Evolutionary conservation across 2,329 filamentous ascomycete species (phyloP).

Genomic region (Boeremia exigua): DNA sequence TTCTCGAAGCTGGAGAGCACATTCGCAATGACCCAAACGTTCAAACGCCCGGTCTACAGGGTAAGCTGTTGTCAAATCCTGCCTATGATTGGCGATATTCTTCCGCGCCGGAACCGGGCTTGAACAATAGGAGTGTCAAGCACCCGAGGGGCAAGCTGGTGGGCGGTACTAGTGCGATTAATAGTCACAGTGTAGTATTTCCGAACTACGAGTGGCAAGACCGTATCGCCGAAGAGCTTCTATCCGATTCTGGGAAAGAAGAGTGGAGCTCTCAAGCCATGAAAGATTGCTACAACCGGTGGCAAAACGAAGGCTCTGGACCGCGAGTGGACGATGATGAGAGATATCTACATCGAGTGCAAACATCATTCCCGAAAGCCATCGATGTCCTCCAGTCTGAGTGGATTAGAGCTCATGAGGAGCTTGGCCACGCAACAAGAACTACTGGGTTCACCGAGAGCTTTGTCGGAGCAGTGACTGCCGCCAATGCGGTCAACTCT

Average conservation of each 20-base stretch:
- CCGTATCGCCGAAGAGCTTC: conserved; percentile 19
- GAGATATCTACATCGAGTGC: conserved; percentile 8
- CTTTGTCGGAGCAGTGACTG: conserved; percentile 19
- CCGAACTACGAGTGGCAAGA: conserved; percentile 29
- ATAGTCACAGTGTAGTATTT: conserved; percentile 29
- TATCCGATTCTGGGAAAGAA: conserved; percentile 14
- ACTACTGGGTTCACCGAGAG: conserved; percentile 20
- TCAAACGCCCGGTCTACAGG: conserved; percentile 20
- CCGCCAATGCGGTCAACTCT: conserved; percentile 26
- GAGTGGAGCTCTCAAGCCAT: conserved; percentile 21
- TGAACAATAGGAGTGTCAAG: conserved; percentile 21
- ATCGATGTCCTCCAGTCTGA: conserved; percentile 22
- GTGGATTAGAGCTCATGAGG: conserved; percentile 23
- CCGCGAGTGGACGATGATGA: not conserved
- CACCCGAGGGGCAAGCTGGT: conserved; percentile 28
- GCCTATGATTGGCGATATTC: conserved; percentile 17
- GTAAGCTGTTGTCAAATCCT: conserved; percentile 14
- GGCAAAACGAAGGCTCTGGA: conserved; percentile 12
- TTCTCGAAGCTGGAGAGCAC: conserved; percentile 27
- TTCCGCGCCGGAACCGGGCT: conserved; percentile 18
- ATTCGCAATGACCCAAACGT: conserved; percentile 23
- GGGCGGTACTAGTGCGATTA: conserved; percentile 28
- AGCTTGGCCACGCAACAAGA: conserved; percentile 19
- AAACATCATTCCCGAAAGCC: conserved; percentile 20
- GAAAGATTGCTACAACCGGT: conserved; percentile 22